phyloP scores from a whole-genome alignment of 345 rosid species.

The Linum tenue region DNA sequence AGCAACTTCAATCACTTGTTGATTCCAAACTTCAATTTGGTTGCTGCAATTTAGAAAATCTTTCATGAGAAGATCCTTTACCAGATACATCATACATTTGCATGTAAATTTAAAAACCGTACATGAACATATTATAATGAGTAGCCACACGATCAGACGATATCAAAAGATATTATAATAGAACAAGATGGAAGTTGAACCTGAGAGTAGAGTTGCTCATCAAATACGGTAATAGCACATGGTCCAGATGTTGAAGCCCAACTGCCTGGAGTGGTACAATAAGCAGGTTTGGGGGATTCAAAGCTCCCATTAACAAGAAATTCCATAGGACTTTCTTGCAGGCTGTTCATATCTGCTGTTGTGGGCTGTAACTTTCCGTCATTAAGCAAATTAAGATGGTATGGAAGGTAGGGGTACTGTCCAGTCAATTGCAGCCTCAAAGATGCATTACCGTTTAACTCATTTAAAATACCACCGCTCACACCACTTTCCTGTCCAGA shows the following conservation, averaged over 20 bases:
- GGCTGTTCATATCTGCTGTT: constrained; percentile 32
- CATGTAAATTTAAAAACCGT: no score
- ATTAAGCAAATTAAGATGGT: constrained; percentile 38
- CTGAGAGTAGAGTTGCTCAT: constrained; percentile 44
- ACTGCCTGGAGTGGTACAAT: constrained; percentile 32
- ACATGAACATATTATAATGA: no score
- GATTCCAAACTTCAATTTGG: constrained; percentile 11
- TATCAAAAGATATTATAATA: neutral
- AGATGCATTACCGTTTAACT: constrained; percentile 39
- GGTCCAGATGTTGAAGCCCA: constrained; percentile 56
- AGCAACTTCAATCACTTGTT: neutral
- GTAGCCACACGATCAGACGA: no score
- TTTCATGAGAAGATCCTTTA: no score
- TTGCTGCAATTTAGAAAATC: constrained; percentile 7
- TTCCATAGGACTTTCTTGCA: constrained; percentile 40
- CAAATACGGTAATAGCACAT: constrained; percentile 45
- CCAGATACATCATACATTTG: no score
- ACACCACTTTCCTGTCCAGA: constrained; percentile 51
- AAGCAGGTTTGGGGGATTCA: constrained; percentile 43
- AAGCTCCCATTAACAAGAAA: constrained; percentile 49
- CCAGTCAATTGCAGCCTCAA: constrained; percentile 33
- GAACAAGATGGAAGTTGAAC: neutral
- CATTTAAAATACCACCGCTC: constrained; percentile 32
- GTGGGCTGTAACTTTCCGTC: constrained; percentile 34
- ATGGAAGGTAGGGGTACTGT: constrained; percentile 39